Evolutionary conservation across 495 filamentous ascomycete species (phyloP).

Genomic region (Penicillium diatomitis): DNA sequence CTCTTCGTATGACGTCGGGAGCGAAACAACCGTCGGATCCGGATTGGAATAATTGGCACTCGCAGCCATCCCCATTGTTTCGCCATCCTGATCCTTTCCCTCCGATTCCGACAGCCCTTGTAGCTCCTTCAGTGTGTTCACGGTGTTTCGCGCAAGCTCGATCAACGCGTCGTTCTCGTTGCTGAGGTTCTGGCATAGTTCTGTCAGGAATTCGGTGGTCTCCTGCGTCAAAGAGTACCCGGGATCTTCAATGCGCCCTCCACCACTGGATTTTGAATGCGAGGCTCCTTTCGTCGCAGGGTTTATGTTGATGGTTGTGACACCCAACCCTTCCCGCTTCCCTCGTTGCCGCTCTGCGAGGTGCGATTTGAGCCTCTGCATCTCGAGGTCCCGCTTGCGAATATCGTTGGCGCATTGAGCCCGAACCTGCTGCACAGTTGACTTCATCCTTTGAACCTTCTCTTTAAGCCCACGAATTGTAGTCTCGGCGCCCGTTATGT

Average conservation of each 20-base stretch:
- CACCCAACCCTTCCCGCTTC: constrained; percentile 38
- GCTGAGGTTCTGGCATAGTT: constrained; percentile 76
- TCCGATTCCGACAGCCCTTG: constrained; percentile 58
- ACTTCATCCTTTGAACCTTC: constrained; percentile 69
- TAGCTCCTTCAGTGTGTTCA: constrained; percentile 65
- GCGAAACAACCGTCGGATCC: constrained; percentile 25
- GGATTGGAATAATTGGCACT: constrained; percentile 29
- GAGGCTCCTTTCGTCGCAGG: constrained; percentile 24
- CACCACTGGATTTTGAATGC: constrained; percentile 19
- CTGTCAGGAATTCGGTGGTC: constrained; percentile 85
- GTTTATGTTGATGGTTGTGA: constrained; percentile 43
- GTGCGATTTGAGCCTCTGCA: constrained; percentile 80
- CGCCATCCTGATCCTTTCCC: constrained; percentile 24
- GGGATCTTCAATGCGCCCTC: constrained; percentile 44
- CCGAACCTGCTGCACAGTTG: constrained; percentile 68
- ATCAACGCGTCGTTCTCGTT: constrained; percentile 90
- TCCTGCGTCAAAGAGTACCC: constrained; percentile 72
- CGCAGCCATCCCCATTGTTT: constrained; percentile 20
- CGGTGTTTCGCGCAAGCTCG: constrained; percentile 57
- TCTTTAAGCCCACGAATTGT: constrained; percentile 63
- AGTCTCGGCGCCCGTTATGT: constrained; percentile 62
- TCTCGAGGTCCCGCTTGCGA: constrained; percentile 80
- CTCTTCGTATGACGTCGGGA: constrained; percentile 57
- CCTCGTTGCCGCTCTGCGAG: constrained; percentile 48
- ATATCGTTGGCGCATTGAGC: constrained; percentile 86